These are phyloP conservation scores for Excoecaria cochinchinensis DNA, from an alignment of 345 rosid genomes.

Conservation along the genomic window DNA sequence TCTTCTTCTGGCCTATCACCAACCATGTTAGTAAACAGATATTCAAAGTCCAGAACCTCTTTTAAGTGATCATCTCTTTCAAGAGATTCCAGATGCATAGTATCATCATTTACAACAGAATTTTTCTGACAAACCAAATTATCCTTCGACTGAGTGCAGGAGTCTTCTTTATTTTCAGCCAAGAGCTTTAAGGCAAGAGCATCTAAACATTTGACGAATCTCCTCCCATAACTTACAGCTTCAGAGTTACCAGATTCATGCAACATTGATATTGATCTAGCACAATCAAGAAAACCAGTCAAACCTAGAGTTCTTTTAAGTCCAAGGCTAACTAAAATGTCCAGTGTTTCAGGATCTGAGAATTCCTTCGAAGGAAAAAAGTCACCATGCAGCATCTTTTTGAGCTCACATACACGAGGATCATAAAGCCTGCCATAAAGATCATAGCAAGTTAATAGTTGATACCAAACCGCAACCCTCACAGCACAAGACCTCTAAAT, in stretches of 20 bases:
- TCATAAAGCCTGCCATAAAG: constrained; percentile 79
- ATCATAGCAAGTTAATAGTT: constrained; percentile 18
- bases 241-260: constrained; percentile 58
- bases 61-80: constrained; percentile 28
- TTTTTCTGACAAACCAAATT: constrained; percentile 19
- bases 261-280: constrained; percentile 64
- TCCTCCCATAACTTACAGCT: constrained; percentile 54
- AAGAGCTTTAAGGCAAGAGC: constrained; percentile 58
- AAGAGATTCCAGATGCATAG: constrained; percentile 26
- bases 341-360: constrained; percentile 66
- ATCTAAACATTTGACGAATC: constrained; percentile 55
- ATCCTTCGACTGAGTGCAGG: constrained; percentile 34
- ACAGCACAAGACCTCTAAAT: not conserved
- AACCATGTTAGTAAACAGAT: constrained; percentile 45
- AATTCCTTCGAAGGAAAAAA: constrained; percentile 82
- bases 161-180: constrained; percentile 35
- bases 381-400: constrained; percentile 59
- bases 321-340: constrained; percentile 69
- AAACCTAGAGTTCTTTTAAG: constrained; percentile 63
- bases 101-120: constrained; percentile 24
- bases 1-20: constrained; percentile 62
- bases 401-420: constrained; percentile 74
- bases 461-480: not conserved
- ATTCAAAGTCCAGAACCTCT: constrained; percentile 41
- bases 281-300: constrained; percentile 75